Evolutionary conservation across 805 yeast species (phyloP).

Genomic region (Starmerella tilneyi): DNA sequence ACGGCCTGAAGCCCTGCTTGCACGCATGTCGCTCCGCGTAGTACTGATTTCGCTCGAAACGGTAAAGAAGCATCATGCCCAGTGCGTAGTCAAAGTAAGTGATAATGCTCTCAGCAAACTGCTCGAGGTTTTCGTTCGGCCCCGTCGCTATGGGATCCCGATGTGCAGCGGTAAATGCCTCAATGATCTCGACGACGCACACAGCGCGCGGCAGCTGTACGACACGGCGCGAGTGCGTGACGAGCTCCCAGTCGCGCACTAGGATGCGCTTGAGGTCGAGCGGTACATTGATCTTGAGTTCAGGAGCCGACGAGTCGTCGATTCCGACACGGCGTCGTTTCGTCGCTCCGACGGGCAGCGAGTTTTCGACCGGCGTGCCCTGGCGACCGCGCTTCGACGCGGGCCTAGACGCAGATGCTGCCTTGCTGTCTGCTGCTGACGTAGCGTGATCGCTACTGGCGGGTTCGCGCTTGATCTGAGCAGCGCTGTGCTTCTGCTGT

Average conservation of each 20-base stretch:
- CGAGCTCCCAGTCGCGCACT: constrained; percentile 88
- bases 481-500: background rate
- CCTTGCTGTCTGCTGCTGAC: no score
- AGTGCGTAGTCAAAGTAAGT: constrained; percentile 65
- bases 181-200: constrained; percentile 46
- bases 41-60: constrained; percentile 69
- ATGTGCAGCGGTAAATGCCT: constrained; percentile 35
- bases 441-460: no score
- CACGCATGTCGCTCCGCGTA: constrained; percentile 39
- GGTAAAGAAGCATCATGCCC: constrained; percentile 58
- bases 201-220: constrained; percentile 52
- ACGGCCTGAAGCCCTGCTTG: constrained; percentile 29
- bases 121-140: constrained; percentile 46
- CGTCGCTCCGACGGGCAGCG: background rate
- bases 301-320: constrained; percentile 36
- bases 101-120: constrained; percentile 59
- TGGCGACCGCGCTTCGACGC: background rate
- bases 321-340: constrained; percentile 30
- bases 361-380: background rate
- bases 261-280: constrained; percentile 55
- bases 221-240: constrained; percentile 69
- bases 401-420: background rate
- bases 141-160: constrained; percentile 26
- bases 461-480: no score
- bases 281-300: constrained; percentile 51